A percentile compares a stretch with the other conserved stretches of the same genome.
These are phyloP conservation scores for Stereum hirsutum DNA, from an alignment of 1,284 basidiomycete species.

Conservation along the genomic window DNA sequence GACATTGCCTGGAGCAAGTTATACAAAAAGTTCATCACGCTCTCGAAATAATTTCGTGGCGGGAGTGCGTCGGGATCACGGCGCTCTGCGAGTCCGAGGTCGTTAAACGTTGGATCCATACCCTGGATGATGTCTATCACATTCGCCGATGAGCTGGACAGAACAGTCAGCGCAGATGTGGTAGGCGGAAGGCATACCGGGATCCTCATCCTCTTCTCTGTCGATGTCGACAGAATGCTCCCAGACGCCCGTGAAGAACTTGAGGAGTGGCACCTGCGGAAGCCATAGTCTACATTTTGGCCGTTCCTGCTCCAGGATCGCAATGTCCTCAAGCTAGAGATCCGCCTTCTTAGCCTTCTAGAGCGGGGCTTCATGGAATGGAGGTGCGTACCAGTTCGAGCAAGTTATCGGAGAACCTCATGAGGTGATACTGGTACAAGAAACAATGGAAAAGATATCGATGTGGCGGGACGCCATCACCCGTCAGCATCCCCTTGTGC, in stretches of 20 bases:
- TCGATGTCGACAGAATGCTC: constrained; percentile 35
- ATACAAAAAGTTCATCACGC: constrained; percentile 38
- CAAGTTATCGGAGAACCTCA: constrained; percentile 18
- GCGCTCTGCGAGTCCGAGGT: constrained; percentile 44
- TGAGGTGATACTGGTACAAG: constrained; percentile 50
- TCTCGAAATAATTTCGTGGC: constrained; percentile 48
- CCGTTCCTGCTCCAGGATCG: constrained; percentile 49
- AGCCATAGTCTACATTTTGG: constrained; percentile 54
- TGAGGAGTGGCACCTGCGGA: constrained; percentile 38
- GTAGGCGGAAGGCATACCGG: constrained; percentile 20
- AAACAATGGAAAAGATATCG: constrained; percentile 60
- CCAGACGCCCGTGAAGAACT: constrained; percentile 30
- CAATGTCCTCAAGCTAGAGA: constrained; percentile 45
- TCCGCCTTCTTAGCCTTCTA: not conserved
- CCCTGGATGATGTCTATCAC: constrained; percentile 49
- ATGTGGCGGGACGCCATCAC: constrained; percentile 35
- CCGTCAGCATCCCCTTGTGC: constrained; percentile 20
- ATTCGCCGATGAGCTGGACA: not conserved
- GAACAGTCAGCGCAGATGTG: not conserved
- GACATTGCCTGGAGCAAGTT: constrained; percentile 28
- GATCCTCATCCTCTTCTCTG: constrained; percentile 45
- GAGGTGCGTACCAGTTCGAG: constrained; percentile 18
- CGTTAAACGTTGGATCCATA: constrained; percentile 29
- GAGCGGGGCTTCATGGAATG: not conserved
- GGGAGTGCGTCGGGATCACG: constrained; percentile 73